A percentile compares a stretch with the other conserved stretches of the same genome.
Conservation (phyloP, 2,329 filamentous ascomycete species). For the Diplodia sapinea region DNA sequence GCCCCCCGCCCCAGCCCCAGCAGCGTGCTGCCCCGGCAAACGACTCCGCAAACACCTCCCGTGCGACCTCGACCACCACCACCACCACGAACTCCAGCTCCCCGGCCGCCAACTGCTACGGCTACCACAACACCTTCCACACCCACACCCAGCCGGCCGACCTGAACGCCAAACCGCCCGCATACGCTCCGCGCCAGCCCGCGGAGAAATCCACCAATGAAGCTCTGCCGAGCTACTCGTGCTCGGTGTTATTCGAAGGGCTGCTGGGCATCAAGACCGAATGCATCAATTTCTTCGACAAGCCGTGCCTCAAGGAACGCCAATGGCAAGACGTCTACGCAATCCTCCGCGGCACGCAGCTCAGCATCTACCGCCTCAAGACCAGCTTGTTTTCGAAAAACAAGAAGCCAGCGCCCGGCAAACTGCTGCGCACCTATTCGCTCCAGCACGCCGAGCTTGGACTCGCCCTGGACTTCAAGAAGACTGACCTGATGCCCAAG, state of each 20-base stretch:
- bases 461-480: conserved; percentile 73
- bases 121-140: conserved; percentile 53
- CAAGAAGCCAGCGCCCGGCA: conserved; percentile 58
- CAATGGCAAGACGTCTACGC: conserved; percentile 70
- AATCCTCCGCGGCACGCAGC: conserved; percentile 69
- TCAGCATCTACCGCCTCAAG: conserved; percentile 70
- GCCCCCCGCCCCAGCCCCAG: background rate
- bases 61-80: background rate
- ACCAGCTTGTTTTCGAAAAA: conserved; percentile 39
- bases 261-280: conserved; percentile 66
- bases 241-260: conserved; percentile 44
- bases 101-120: conserved; percentile 37
- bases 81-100: conserved; percentile 39
- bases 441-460: conserved; percentile 77
- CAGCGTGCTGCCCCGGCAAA: conserved; percentile 11
- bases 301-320: conserved; percentile 59
- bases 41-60: background rate
- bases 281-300: conserved; percentile 67
- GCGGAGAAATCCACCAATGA: conserved; percentile 35
- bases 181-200: conserved; percentile 37
- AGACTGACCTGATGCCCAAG: conserved; percentile 55
- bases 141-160: conserved; percentile 42
- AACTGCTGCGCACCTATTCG: conserved; percentile 70
- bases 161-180: conserved; percentile 40
- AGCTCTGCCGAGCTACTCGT: conserved; percentile 43